phyloP scores from a whole-genome alignment of 495 filamentous ascomycete species.

The Tuber brumale region DNA sequence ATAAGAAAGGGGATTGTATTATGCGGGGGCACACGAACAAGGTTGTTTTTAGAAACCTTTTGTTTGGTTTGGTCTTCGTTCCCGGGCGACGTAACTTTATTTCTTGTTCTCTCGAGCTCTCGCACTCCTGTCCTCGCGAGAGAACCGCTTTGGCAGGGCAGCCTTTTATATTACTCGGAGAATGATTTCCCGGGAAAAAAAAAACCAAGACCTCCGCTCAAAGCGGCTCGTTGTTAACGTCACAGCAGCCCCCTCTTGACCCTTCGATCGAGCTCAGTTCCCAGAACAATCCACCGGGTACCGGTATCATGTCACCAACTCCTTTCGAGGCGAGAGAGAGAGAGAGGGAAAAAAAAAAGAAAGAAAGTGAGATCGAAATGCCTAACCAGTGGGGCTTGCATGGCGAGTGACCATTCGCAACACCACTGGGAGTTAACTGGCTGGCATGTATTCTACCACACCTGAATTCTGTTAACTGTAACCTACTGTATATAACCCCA shows the following conservation, averaged over 20 bases:
- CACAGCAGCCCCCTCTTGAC: not conserved
- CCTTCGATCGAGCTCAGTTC: not conserved
- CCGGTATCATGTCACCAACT: not conserved
- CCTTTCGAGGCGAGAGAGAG: not conserved
- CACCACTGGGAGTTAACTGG: not conserved
- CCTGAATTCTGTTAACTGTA: not conserved
- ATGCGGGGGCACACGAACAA: not conserved
- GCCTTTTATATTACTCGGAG: constrained; percentile 1
- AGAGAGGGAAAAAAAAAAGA: not conserved
- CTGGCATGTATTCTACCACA: not conserved
- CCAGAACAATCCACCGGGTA: not conserved
- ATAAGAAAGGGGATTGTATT: not conserved
- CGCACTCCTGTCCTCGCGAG: not conserved
- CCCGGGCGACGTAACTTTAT: not conserved
- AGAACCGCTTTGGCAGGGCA: not conserved
- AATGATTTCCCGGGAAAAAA: not conserved
- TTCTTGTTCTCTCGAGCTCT: not conserved
- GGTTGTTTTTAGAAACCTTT: not conserved
- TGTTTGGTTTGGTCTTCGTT: not conserved
- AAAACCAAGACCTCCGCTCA: not conserved
- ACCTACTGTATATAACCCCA: not conserved
- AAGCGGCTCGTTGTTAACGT: not conserved
- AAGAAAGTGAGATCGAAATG: not conserved
- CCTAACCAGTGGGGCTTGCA: not conserved
- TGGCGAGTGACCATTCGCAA: not conserved